Percentiles rank a stretch among this genome's conserved stretches.
Conservation (phyloP, 192 early-diverging fungal genomes). For the Coemansia sp. region DNA sequence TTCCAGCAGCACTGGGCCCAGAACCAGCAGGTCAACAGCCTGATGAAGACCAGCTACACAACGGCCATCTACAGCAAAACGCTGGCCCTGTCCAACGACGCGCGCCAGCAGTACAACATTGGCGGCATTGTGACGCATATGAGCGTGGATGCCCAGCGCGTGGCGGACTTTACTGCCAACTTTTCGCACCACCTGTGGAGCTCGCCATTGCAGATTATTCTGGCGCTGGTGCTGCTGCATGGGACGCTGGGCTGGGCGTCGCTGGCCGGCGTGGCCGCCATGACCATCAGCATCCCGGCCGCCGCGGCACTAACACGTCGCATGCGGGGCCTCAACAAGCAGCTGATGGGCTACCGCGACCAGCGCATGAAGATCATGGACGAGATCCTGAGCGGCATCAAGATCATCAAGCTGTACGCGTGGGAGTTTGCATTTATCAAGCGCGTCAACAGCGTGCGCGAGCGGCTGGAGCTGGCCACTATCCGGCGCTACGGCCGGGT, state of each 20-base stretch:
- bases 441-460: conserved; percentile 38
- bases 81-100: conserved; percentile 72
- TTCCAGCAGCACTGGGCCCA: conserved; percentile 92
- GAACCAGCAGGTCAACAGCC: conserved; percentile 77
- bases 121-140: conserved; percentile 74
- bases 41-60: conserved; percentile 69
- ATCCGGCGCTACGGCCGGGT: conserved; percentile 31
- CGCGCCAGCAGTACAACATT: conserved; percentile 77
- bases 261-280: conserved; percentile 79
- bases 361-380: conserved; percentile 63
- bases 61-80: conserved; percentile 90
- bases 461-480: conserved; percentile 32
- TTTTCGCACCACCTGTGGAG: conserved; percentile 79
- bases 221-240: conserved; percentile 78
- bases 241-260: conserved; percentile 75
- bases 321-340: conserved; percentile 74
- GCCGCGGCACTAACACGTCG: conserved; percentile 65
- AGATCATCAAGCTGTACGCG: conserved; percentile 65
- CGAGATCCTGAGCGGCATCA: conserved; percentile 59
- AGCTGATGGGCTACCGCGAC: conserved; percentile 70
- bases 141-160: conserved; percentile 66
- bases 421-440: conserved; percentile 57
- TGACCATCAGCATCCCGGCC: conserved; percentile 81
- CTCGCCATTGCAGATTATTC: conserved; percentile 73
- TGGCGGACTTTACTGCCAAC: conserved; percentile 62